A percentile compares a stretch with the other conserved stretches of the same genome.
Evolutionary conservation across 352 stramenopile genomes (phyloP).

Genomic region (Phytophthora pisi): DNA sequence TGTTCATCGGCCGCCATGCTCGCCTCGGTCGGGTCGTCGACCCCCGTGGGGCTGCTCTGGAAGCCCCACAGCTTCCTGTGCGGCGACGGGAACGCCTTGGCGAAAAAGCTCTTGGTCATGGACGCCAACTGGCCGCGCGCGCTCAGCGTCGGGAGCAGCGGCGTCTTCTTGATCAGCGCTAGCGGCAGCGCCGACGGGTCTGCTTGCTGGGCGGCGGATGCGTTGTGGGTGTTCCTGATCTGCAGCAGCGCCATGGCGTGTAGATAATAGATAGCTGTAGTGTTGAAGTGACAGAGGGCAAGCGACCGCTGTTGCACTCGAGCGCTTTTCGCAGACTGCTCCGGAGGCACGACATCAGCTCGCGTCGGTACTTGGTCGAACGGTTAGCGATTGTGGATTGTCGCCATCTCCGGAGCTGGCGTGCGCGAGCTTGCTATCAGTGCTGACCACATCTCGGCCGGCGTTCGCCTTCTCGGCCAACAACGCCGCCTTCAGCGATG

Average conservation of each 20-base stretch:
- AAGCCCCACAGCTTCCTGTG: slow-evolving; percentile 33
- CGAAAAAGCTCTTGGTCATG: slow-evolving; percentile 44
- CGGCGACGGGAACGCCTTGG: slow-evolving; percentile 38
- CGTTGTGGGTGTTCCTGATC: slow-evolving; percentile 7
- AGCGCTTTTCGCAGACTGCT: slow-evolving; percentile 39
- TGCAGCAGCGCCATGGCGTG: slow-evolving; percentile 10
- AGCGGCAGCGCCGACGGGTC: slow-evolving; percentile 29
- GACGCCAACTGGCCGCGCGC: slow-evolving; percentile 27
- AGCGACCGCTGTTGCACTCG: slow-evolving; percentile 11
- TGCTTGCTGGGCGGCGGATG: neutral
- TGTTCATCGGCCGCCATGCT: slow-evolving; percentile 12
- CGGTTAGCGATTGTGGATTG: slow-evolving; percentile 19
- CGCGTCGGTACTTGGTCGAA: slow-evolving; percentile 1
- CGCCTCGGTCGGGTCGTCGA: slow-evolving; percentile 30
- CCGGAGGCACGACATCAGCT: slow-evolving; percentile 1
- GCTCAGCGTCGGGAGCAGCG: slow-evolving; percentile 37
- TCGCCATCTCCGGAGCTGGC: slow-evolving; percentile 23
- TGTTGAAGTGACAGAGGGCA: slow-evolving; percentile 17
- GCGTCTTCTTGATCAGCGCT: slow-evolving; percentile 31
- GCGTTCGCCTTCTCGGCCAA: neutral
- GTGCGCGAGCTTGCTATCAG: slow-evolving; percentile 19
- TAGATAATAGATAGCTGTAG: neutral
- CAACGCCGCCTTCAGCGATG: neutral
- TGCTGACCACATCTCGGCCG: slow-evolving; percentile 22
- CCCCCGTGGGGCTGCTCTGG: slow-evolving; percentile 36